These are phyloP conservation scores for Cyberlindnera americana DNA, from an alignment of 805 yeast species.

Conservation along the genomic window DNA sequence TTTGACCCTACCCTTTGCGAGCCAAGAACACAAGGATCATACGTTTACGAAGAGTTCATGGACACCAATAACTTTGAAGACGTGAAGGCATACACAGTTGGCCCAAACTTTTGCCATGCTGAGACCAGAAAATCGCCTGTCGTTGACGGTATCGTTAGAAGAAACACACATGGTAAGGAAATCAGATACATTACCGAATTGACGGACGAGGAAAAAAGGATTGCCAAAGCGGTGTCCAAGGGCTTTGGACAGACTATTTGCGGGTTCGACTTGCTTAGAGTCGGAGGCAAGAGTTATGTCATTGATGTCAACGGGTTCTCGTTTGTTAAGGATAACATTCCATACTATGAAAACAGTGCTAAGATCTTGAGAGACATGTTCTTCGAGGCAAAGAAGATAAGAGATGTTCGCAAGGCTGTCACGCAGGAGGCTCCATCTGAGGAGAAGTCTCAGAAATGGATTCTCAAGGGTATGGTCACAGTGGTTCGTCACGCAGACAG, in stretches of 20 bases:
- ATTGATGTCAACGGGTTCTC: conserved; percentile 98
- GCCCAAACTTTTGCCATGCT: conserved; percentile 88
- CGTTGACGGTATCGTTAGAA: conserved; percentile 96
- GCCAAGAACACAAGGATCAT: conserved; percentile 90
- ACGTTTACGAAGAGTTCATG: conserved; percentile 90
- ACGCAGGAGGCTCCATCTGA: conserved; percentile 34
- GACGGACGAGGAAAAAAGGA: conserved; percentile 65
- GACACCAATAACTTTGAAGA: conserved; percentile 98
- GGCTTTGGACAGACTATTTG: conserved; percentile 91
- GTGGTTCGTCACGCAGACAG: conserved; percentile 97
- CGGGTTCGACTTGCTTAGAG: conserved; percentile 92
- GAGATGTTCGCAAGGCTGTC: conserved; percentile 37
- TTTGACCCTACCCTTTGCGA: conserved; percentile 73
- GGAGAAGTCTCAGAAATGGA: conserved; percentile 79
- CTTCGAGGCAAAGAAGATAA: conserved; percentile 51
- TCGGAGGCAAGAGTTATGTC: conserved; percentile 82
- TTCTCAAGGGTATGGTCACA: conserved; percentile 85
- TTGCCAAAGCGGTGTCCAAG: conserved; percentile 74
- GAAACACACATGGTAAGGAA: conserved; percentile 97
- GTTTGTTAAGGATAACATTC: conserved; percentile 87
- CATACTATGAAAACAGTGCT: conserved; percentile 82
- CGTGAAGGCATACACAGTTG: conserved; percentile 97
- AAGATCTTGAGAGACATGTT: conserved; percentile 73
- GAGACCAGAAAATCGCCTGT: conserved; percentile 98
- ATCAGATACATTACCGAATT: conserved; percentile 84